Evolutionary conservation across 768 basidiomycete species (phyloP), one percentile per base, ranked within the genome.

Genomic region (Leccinum fibrillosum): DNA sequence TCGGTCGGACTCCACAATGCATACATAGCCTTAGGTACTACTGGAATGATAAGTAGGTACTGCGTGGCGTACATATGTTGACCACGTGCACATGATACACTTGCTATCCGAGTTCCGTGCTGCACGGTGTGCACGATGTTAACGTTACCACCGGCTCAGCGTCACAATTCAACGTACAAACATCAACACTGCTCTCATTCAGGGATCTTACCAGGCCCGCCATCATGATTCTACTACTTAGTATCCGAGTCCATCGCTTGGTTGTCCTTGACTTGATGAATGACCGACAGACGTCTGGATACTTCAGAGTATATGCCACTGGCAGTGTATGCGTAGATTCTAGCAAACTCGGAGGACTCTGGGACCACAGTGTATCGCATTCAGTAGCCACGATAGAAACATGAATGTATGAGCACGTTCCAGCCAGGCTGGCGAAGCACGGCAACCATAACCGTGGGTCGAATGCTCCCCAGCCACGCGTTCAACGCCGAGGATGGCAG

Each of bases 401-500:
- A 11, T 19, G 42, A 19, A 44, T 44, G 11, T 35, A 42, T 39
- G 44, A 15, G 49, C 65, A 63, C 64, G 64, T 58, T 64, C 19
- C 55, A 42, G n/a, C 58, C 58, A 59, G 53, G 34, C 28, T 23
- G 15, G 51, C 53, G 44, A 52, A 56, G 34, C 56, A 26, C 49
- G 53, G 52, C 55, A 55, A 30, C 25, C 21, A 49, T 30, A 39
- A 21, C 28, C 57, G 66, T 65, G 66, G 63, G 64, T 63, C 56
- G 23, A 10, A 60, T 56, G 51, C 52, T 26, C 15, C 49, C 35
- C 7, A 49, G 32, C 49, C 56, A 47, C 56, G 56, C 62, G 52
- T 53, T 53, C 67, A 66, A 68, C 39, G 62, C 65, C 65, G 65
- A 65, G 54, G 60, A 62, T 52, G 56, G 42, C 42, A 44, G 42